Conservation (phyloP, 1,284 basidiomycete species). For the Pseudozyma sp. region DNA sequence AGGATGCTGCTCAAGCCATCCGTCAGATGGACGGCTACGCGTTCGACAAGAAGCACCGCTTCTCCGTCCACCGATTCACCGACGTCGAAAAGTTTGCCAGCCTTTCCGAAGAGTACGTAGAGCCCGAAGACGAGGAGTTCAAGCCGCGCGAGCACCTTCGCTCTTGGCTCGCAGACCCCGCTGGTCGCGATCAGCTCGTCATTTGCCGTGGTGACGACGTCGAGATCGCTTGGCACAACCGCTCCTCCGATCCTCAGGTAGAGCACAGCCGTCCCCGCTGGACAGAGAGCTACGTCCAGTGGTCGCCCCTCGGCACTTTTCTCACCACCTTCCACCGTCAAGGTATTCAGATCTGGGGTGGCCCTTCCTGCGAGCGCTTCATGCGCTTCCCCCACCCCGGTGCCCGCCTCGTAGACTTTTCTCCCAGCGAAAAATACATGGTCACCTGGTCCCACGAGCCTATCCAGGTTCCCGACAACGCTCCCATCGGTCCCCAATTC, state of each 20-base stretch:
- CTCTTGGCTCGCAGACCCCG: conserved; percentile 91
- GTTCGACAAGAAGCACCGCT: conserved; percentile 92
- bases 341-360: conserved; percentile 96
- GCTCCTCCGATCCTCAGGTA: conserved; percentile 85
- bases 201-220: conserved; percentile 94
- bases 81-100: conserved; percentile 88
- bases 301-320: conserved; percentile 96
- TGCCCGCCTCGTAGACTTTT: conserved; percentile 96
- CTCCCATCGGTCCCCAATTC: conserved; percentile 73
- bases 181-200: conserved; percentile 94
- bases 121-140: conserved; percentile 83
- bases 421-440: conserved; percentile 94
- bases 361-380: conserved; percentile 84
- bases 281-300: conserved; percentile 97
- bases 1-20: conserved; percentile 85
- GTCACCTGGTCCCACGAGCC: conserved; percentile 98
- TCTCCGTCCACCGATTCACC: conserved; percentile 88
- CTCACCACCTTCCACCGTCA: conserved; percentile 93
- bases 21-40: conserved; percentile 83
- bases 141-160: conserved; percentile 92
- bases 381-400: conserved; percentile 94
- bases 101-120: conserved; percentile 84
- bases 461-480: conserved; percentile 85
- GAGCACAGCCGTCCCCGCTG: conserved; percentile 81
- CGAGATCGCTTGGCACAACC: conserved; percentile 91